A percentile compares a stretch with the other conserved stretches of the same genome.
These are phyloP conservation scores for Apocynum venetum DNA, from an alignment of 257 asterid species.

Conservation along the genomic window DNA sequence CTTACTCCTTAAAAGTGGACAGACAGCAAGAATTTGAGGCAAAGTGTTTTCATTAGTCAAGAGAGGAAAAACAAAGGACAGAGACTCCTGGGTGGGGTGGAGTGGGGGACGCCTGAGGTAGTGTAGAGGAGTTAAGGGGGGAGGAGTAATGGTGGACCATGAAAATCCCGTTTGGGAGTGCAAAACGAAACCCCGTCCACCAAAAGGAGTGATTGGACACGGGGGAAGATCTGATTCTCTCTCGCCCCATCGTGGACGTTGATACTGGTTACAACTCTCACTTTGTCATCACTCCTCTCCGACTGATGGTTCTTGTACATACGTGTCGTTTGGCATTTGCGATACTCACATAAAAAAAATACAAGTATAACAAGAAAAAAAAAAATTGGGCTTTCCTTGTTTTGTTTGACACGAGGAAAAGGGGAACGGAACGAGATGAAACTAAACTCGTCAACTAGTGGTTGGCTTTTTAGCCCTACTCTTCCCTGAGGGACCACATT, in stretches of 20 bases:
- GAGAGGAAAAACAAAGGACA: neutral
- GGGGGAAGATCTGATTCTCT: neutral
- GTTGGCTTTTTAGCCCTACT: slow-evolving; percentile 16
- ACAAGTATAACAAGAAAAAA: neutral
- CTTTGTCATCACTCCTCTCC: slow-evolving; percentile 14
- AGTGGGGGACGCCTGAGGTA: neutral
- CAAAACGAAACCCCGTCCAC: slow-evolving; percentile 57
- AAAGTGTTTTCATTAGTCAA: slow-evolving; percentile 21
- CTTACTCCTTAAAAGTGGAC: neutral
- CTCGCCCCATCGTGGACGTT: neutral
- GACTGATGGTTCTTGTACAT: too few species aligned
- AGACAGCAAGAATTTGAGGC: neutral
- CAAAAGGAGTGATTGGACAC: slow-evolving; percentile 21
- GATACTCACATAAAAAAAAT: too few species aligned
- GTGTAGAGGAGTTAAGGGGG: too few species aligned
- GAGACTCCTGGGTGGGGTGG: neutral
- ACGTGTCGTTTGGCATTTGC: too few species aligned
- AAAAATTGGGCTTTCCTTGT: neutral
- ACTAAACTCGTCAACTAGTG: neutral
- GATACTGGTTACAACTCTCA: neutral
- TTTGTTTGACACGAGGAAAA: neutral
- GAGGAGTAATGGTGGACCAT: slow-evolving; percentile 19
- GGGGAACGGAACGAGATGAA: neutral
- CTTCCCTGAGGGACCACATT: slow-evolving; percentile 9
- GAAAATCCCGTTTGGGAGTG: slow-evolving; percentile 18